phyloP scores from a whole-genome alignment of 2,329 filamentous ascomycete genomes.

The Ascochyta clinopodiicola region DNA sequence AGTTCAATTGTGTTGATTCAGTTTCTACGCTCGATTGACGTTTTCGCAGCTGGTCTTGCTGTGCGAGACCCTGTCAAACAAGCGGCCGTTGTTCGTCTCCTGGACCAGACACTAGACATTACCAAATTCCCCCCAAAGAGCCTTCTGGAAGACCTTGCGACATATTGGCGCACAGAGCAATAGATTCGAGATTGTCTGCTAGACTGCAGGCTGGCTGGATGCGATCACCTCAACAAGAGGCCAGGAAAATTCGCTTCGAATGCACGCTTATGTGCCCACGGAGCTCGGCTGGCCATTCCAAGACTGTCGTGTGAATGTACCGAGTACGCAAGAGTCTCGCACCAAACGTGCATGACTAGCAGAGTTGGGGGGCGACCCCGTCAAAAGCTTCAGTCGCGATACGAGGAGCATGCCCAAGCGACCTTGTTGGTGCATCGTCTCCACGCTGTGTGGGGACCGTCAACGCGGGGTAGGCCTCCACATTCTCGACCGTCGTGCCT shows the following conservation, averaged over 20 bases:
- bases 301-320: background rate
- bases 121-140: conserved; percentile 41
- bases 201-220: background rate
- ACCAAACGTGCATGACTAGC: background rate
- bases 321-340: background rate
- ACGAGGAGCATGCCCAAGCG: background rate
- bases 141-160: conserved; percentile 36
- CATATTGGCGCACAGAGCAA: conserved; percentile 33
- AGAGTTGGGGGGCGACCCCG: background rate
- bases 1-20: background rate
- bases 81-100: conserved; percentile 30
- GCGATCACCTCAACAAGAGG: too few relatives aligned
- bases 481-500: conserved; percentile 15
- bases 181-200: background rate
- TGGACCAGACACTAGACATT: conserved; percentile 38
- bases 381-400: conserved; percentile 2
- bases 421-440: background rate
- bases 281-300: background rate
- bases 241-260: too few relatives aligned
- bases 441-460: background rate
- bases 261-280: background rate
- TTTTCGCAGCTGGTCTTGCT: conserved; percentile 36
- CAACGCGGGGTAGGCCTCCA: conserved; percentile 11
- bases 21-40: background rate
- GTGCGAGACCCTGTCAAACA: conserved; percentile 40